phyloP scores from a whole-genome alignment of 164 flowering plant species.

The Tetracentron sinense region DNA sequence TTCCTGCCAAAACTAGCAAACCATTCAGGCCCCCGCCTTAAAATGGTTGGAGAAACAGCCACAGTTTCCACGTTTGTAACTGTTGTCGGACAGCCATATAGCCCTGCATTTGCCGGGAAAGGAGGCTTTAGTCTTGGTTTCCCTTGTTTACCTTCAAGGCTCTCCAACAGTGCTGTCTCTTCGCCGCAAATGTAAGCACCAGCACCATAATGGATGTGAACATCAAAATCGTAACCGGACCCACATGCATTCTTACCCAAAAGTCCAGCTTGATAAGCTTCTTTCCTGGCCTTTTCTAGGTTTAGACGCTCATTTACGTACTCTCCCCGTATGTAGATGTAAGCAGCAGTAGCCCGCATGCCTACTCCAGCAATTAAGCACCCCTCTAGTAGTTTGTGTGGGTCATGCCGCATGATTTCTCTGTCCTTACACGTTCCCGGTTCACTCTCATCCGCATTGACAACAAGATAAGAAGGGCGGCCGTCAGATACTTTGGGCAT shows the following conservation, averaged over 20 bases:
- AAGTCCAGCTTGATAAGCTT: slow-evolving; percentile 81
- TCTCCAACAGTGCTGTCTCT: slow-evolving; percentile 93
- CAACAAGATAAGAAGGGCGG: slow-evolving; percentile 96
- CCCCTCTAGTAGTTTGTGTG: slow-evolving; percentile 90
- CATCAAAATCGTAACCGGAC: slow-evolving; percentile 95
- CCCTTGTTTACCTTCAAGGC: slow-evolving; percentile 97
- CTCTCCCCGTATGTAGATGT: slow-evolving; percentile 92
- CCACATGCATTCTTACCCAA: slow-evolving; percentile 98
- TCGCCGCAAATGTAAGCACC: slow-evolving; percentile 99
- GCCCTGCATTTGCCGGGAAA: slow-evolving; percentile 95
- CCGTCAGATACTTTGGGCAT: slow-evolving; percentile 97
- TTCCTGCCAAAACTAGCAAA: slow-evolving; percentile 95
- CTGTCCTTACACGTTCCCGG: slow-evolving; percentile 98
- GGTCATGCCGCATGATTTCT: slow-evolving; percentile 96
- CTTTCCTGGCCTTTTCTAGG: slow-evolving; percentile 76
- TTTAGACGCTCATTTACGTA: slow-evolving; percentile 85
- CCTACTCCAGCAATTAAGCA: slow-evolving; percentile 96
- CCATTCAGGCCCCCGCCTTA: slow-evolving; percentile 97
- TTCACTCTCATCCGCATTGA: slow-evolving; percentile 99
- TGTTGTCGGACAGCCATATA: slow-evolving; percentile 95
- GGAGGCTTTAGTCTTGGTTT: slow-evolving; percentile 98
- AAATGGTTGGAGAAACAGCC: slow-evolving; percentile 89
- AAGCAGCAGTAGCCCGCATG: slow-evolving; percentile 89
- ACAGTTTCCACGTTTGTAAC: slow-evolving; percentile 97
- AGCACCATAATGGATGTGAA: slow-evolving; percentile 93